Base-by-base conservation (phyloP, 225 moss, liverwort and hornwort genomes). In the Sphagnum tenellum region DNA sequence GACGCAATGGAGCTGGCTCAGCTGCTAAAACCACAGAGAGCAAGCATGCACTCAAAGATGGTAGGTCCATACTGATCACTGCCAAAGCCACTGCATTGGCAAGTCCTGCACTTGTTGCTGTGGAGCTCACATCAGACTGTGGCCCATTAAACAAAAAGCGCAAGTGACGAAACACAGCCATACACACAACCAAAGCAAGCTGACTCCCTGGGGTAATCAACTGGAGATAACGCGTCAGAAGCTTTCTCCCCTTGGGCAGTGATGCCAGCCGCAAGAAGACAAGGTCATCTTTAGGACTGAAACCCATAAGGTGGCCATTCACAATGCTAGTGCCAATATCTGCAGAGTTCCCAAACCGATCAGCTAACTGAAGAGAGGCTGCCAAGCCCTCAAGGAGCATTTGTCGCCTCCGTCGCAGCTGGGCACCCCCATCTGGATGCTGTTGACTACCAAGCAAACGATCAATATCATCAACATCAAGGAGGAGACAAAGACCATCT, bases 381-480 rank as follows among this genome's bases (percentile, higher is more conserved):
- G 93, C 93, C 73, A 98, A 65, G 7, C 87, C 87, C 73, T 98
- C 93, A 5, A 98, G 74, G 45, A 98, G 69, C 55, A 86, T 74
- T 63, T 90, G 98, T 58, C 98, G 86, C 2, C 89, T 81, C 45
- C 87, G 76, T 3, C 85, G 85, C 44, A 98, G 76, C 69, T 83
- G 90, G 8, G 64, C 72, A 65, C 98, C 93, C 55, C 93, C 90
- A 74, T 93, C 98, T 44, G 85, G 87, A 67, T 81, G 87, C 67
- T 90, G 93, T 49, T 88, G 78, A 3, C 74, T 71, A 63, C 72
- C 67, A 64, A 98, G 70, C 3, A 98, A 64, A 70, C 98, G 82
- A 60, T 98, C 98, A 46, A 98, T 88, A 64, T 98, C 98, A 77
- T 98, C 98, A 56, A 98, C 93, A 73, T 98, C 98, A 62, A 98